Base-by-base conservation (phyloP, 1,284 basidiomycete species). In the Papiliotrema flavescens region DNA sequence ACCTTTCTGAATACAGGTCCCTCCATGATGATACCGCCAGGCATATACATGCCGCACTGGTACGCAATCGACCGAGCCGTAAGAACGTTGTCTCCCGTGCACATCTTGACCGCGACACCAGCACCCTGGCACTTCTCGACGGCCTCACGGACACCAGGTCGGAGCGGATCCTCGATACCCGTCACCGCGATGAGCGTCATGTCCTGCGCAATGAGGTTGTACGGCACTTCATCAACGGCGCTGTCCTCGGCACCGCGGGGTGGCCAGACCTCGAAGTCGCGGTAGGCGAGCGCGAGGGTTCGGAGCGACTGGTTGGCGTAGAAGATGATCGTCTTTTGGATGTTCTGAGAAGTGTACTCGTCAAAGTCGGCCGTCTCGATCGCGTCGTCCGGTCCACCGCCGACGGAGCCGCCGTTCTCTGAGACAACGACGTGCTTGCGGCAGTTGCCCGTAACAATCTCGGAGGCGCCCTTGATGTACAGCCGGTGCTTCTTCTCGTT, bases 101-200 rank as follows among this genome's bases (percentile, higher is more conserved):
- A 96, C 94, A 98, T 98, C 80, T 97, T 98, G 79, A 98, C 86
- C 28, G 83, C 82, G n/a, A 98, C 93, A 63, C 94, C 94, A 39
- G 96, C 95, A 53, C 81, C 82, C 65, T 85, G 84, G 73, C 93
- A 97, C 60, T 89, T 85, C 48, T 82, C 80, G 24, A 98, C 95
- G 24, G 94, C 92, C 14, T 93, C 83, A 8, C 83, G 83, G 19
- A 98, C 94, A 71, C 93, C 92, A 1, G 84, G 83, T 40, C 95
- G 89, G 5, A 98, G 83, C 35, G 95, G 95, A 71, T 98, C 96
- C 73, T 98, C 94, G 70, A 98, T 96, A 70, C 91, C 95, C 60
- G 85, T 85, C 63, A 98, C 87, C 43, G 84, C 88, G 55, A 98
- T 85, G 34, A 98, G 83, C 0, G 86, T 93, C 58, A 98, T 75